A percentile compares a stretch with the other conserved stretches of the same genome.
phyloP scores from a whole-genome alignment of 208 protist species.

The Phytomonas serpens region DNA sequence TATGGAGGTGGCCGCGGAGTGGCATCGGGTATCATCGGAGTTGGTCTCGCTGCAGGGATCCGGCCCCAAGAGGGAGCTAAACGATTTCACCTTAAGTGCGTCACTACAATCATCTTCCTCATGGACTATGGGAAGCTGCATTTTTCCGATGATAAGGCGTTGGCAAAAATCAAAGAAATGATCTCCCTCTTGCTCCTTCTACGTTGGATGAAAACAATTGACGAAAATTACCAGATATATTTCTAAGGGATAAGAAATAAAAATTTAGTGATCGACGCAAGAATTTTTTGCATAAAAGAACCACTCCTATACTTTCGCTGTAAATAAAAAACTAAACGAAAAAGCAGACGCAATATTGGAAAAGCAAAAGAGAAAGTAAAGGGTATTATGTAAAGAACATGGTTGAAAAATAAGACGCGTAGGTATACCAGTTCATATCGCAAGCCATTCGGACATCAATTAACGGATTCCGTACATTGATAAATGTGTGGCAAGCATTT shows the following conservation, averaged over 20 bases:
- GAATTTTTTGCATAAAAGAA: background rate
- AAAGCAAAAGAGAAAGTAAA: slow-evolving; percentile 13
- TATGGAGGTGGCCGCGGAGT: background rate
- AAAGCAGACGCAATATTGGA: background rate
- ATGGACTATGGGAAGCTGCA: background rate
- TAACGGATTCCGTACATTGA: background rate
- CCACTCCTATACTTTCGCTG: background rate
- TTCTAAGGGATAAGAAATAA: slow-evolving; percentile 3
- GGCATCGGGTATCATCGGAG: background rate
- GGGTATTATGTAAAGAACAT: slow-evolving; percentile 12
- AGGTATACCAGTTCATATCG: background rate
- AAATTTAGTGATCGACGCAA: background rate
- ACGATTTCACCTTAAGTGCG: background rate
- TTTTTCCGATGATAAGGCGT: background rate
- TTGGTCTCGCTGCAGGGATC: background rate
- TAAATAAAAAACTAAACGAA: background rate
- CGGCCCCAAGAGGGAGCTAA: background rate
- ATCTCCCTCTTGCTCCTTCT: background rate
- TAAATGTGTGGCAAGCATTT: background rate
- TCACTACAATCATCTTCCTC: background rate
- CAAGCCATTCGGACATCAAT: background rate
- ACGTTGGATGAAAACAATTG: background rate
- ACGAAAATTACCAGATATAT: slow-evolving; percentile 3
- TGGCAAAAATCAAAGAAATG: background rate
- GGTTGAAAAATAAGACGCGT: background rate